phyloP scores from a whole-genome alignment of 2,329 filamentous ascomycete genomes.

The Aspergillus fijiensis region DNA sequence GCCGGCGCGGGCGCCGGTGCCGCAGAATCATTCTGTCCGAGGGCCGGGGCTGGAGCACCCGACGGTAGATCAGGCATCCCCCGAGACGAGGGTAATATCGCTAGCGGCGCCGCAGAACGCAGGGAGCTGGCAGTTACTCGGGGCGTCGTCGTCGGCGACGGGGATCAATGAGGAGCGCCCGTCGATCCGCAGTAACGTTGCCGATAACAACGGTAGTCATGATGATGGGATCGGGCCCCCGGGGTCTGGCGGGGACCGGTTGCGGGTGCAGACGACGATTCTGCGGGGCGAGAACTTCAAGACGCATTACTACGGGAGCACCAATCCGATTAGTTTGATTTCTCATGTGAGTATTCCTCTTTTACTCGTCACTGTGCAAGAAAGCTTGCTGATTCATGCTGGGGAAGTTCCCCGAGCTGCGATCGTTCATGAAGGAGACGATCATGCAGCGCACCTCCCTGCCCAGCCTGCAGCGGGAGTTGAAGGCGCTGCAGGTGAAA shows the following conservation, averaged over 20 bases:
- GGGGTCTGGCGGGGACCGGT: not conserved
- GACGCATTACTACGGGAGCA: conserved; percentile 26
- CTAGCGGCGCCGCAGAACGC: not conserved
- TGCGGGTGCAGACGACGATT: conserved; percentile 14
- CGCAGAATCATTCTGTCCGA: not conserved
- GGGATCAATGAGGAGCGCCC: conserved; percentile 10
- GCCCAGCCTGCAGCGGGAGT: conserved; percentile 20
- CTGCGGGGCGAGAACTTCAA: conserved; percentile 25
- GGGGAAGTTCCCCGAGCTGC: conserved; percentile 22
- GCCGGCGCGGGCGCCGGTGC: no score
- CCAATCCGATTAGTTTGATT: conserved; percentile 22
- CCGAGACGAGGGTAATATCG: not conserved
- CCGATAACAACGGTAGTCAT: no score
- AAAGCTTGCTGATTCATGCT: not conserved
- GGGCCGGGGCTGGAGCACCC: not conserved
- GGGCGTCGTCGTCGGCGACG: not conserved
- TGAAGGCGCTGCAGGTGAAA: conserved; percentile 20
- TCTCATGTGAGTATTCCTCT: conserved; percentile 17
- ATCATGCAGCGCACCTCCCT: conserved; percentile 21
- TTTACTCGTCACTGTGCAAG: no score
- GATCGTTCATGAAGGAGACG: conserved; percentile 23
- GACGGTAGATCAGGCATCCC: no score
- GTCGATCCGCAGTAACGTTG: conserved; percentile 10
- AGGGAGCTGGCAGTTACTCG: not conserved
- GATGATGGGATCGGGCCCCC: not conserved